Percentiles rank a stretch among this genome's conserved stretches.
These are phyloP conservation scores for Fusarium floridanum DNA, from an alignment of 2,329 filamentous ascomycete genomes.

Conservation along the genomic window DNA sequence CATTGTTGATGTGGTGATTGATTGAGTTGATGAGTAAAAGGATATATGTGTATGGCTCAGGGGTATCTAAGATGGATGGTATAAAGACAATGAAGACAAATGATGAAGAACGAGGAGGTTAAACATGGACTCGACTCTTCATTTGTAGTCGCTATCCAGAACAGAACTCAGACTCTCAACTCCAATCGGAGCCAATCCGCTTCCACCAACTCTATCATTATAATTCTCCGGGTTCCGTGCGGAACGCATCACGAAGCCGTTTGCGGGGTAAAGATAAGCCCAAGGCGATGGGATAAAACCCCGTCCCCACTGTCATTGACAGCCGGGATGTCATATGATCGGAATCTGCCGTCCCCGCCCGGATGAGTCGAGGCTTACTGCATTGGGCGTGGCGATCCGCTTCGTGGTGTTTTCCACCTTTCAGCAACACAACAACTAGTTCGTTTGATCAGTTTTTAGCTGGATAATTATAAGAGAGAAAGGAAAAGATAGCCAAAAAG, in stretches of 20 bases:
- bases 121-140: neutral
- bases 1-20: neutral
- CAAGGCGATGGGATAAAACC: neutral
- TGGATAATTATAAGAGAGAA: neutral
- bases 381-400: neutral
- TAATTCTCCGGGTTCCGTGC: neutral
- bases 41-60: neutral
- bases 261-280: neutral
- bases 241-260: neutral
- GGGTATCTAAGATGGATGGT: neutral
- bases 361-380: neutral
- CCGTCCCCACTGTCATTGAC: neutral
- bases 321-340: neutral
- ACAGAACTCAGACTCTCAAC: neutral
- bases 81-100: neutral
- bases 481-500: neutral
- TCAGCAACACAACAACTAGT: neutral
- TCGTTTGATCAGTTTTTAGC: neutral
- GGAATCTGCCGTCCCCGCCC: neutral
- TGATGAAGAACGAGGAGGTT: neutral
- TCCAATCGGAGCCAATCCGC: constrained; percentile 2
- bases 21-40: neutral
- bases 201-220: neutral
- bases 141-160: neutral
- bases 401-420: neutral